phyloP scores from a whole-genome alignment of 1,284 basidiomycete species.

The Marasmius fiardii region DNA sequence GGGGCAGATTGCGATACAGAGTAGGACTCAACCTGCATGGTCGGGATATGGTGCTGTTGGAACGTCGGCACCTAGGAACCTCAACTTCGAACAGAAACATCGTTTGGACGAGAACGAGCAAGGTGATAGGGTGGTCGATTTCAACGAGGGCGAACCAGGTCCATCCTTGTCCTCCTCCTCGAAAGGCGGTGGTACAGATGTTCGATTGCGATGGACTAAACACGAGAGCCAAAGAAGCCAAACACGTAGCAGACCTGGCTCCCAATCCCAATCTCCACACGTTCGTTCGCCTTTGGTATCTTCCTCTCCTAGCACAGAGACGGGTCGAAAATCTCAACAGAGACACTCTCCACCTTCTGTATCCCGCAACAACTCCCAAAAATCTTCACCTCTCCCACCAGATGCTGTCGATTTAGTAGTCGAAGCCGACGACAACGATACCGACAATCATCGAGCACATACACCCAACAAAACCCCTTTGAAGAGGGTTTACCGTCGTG shows the following conservation, averaged over 20 bases:
- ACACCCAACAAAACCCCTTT: slow-evolving; percentile 38
- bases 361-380: slow-evolving; percentile 29
- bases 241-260: slow-evolving; percentile 8
- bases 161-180: background rate
- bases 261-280: slow-evolving; percentile 1
- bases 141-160: slow-evolving; percentile 7
- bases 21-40: slow-evolving; percentile 37
- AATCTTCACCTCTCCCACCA: slow-evolving; percentile 47
- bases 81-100: slow-evolving; percentile 33
- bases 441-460: slow-evolving; percentile 43
- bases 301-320: slow-evolving; percentile 25
- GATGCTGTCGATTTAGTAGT: slow-evolving; percentile 82
- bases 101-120: background rate
- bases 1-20: slow-evolving; percentile 35
- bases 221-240: slow-evolving; percentile 1
- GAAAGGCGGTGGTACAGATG: slow-evolving; percentile 27
- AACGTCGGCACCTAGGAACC: slow-evolving; percentile 19
- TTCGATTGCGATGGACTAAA: slow-evolving; percentile 48
- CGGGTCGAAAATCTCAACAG: slow-evolving; percentile 22
- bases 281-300: slow-evolving; percentile 20
- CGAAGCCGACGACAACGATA: slow-evolving; percentile 51
- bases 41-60: slow-evolving; percentile 58
- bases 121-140: slow-evolving; percentile 14
- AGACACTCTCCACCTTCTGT: slow-evolving; percentile 29
- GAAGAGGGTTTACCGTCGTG: slow-evolving; percentile 43